Conservation (phyloP, 2,329 filamentous ascomycete genomes). For the Fusarium xylarioides region DNA sequence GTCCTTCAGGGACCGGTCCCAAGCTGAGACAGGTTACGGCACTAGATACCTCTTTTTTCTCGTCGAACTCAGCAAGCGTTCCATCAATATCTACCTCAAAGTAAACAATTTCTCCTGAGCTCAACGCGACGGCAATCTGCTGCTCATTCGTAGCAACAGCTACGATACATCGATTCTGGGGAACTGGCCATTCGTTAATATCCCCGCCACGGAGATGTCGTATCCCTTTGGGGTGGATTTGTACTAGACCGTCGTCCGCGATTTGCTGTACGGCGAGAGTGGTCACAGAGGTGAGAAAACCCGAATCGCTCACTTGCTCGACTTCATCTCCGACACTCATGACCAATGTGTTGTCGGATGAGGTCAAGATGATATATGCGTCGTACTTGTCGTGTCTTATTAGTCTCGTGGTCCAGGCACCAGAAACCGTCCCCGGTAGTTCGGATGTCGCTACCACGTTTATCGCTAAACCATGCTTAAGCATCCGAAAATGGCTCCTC, state of each 20-base stretch:
- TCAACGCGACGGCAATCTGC: slow-evolving; percentile 92
- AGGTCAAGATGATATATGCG: slow-evolving; percentile 92
- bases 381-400: slow-evolving; percentile 84
- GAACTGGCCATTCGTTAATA: slow-evolving; percentile 92
- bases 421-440: slow-evolving; percentile 82
- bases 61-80: slow-evolving; percentile 89
- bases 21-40: slow-evolving; percentile 93
- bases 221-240: slow-evolving; percentile 94
- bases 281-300: slow-evolving; percentile 86
- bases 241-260: slow-evolving; percentile 91
- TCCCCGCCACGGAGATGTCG: slow-evolving; percentile 82
- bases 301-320: slow-evolving; percentile 92
- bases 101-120: slow-evolving; percentile 95
- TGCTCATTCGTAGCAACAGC: slow-evolving; percentile 91
- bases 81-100: slow-evolving; percentile 97
- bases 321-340: slow-evolving; percentile 96
- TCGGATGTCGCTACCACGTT: slow-evolving; percentile 94
- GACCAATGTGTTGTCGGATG: slow-evolving; percentile 87
- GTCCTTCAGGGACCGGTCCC: slow-evolving; percentile 89
- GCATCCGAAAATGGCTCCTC: slow-evolving; percentile 86
- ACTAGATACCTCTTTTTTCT: slow-evolving; percentile 92
- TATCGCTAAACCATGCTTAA: slow-evolving; percentile 92
- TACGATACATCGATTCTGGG: slow-evolving; percentile 92
- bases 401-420: slow-evolving; percentile 95
- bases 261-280: slow-evolving; percentile 94